Evolutionary conservation across 1,139 yeast genomes (phyloP), one percentile per base, ranked within the genome.

Genomic region (Protomyces lactucae-debilis): DNA sequence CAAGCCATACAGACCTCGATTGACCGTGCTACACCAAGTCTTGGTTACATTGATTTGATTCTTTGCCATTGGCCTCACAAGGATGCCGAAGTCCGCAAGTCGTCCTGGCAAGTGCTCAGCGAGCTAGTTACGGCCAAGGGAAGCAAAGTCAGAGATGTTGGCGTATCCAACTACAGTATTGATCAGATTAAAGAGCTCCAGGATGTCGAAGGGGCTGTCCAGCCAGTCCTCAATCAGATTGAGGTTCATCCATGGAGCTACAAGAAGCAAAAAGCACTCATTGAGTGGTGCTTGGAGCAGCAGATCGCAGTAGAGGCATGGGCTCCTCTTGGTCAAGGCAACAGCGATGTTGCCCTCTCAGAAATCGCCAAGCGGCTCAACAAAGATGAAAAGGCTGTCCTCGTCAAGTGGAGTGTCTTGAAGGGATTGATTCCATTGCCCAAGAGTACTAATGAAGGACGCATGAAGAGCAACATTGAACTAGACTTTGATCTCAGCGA

Each of bases 381-480:
- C 12, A 76, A 75, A 57, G 69, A 78, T 1, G 75, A 79, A 2
- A 83, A 80, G 39, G 82, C 81, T 68, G 74, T 80, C 25, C 71
- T 82, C 64, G 68, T 81, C 46, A 74, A 77, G 60, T 82, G 85
- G 84, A 70, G 73, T 54, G 61, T 75, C 28, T 73, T 72, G 56
- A 67, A 72, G 75, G 88, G 87, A 52, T 80, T 85, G 60, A 84
- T 85, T 37, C 88, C 85, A 14, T 78, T 89, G 70, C 93, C 95
- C 67, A 88, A 88, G 77, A 85, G 93, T 37, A 81, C 82, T 43
- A 84, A 81, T 39, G 81, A 83, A 18, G 73, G 76, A 10, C 83
- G 96, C 77, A 81, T 88, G 67, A 80, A 74, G 59, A 76, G 81
- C 64, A 89, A 89, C 28, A 43, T 43, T 21, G 18, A n/a, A 9